Evolutionary conservation across 2,329 filamentous ascomycete genomes (phyloP).

Genomic region (Fusarium robinianum): DNA sequence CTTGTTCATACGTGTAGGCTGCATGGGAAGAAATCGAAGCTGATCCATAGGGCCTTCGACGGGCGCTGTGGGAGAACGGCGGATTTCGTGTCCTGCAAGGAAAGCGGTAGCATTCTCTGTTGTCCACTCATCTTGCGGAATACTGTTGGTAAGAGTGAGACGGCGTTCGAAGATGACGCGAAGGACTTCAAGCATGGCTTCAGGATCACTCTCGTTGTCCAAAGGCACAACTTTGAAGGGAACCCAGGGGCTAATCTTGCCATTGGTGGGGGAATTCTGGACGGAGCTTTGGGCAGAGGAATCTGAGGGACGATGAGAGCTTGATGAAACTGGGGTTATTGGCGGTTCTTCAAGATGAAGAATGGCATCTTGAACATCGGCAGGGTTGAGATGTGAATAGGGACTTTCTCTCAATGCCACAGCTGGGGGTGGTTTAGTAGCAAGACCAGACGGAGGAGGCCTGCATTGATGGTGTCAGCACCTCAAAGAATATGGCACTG

Average conservation of each 20-base stretch:
- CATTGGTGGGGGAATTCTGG: constrained; percentile 1
- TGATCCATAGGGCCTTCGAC: constrained; percentile 42
- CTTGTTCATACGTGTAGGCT: constrained; percentile 48
- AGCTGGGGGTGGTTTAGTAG: constrained; percentile 21
- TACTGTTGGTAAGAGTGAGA: constrained; percentile 38
- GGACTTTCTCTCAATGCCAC: constrained; percentile 33
- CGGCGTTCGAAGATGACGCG: constrained; percentile 39
- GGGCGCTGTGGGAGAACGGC: constrained; percentile 26
- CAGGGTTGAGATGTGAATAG: constrained; percentile 46
- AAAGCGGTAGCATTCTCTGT: constrained; percentile 9
- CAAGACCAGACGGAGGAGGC: constrained; percentile 3
- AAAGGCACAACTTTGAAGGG: constrained; percentile 35
- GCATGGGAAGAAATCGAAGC: constrained; percentile 48
- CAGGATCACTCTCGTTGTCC: constrained; percentile 35
- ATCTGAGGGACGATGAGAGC: constrained; percentile 1
- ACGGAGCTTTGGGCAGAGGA: neutral
- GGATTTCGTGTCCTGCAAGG: constrained; percentile 7
- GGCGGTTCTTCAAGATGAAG: constrained; percentile 41
- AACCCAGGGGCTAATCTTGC: constrained; percentile 25
- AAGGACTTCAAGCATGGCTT: constrained; percentile 37
- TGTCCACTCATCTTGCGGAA: constrained; percentile 38
- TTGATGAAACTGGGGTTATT: constrained; percentile 7
- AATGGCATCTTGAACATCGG: constrained; percentile 42
- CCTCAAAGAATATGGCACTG: neutral
- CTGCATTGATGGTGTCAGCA: constrained; percentile 10